Evolutionary conservation across 345 rosid genomes (phyloP).

Genomic region (Gossypium ekmanianum): DNA sequence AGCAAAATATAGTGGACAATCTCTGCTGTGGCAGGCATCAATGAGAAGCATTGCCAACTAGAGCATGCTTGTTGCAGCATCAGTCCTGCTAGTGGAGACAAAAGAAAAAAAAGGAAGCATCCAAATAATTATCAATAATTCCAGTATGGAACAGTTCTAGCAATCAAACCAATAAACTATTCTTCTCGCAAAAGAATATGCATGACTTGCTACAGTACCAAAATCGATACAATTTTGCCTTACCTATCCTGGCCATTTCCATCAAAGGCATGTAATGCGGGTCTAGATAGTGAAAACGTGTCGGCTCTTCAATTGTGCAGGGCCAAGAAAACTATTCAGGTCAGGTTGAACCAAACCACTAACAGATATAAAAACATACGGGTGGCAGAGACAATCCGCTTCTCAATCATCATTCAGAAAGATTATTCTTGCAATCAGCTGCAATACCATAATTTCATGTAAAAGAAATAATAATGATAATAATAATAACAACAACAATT

Average conservation of each 20-base stretch:
- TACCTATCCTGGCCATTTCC: not conserved
- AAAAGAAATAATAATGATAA: not conserved
- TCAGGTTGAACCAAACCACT: not conserved
- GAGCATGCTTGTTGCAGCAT: not conserved
- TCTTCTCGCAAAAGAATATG: not conserved
- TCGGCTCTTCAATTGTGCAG: not conserved
- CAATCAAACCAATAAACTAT: not conserved
- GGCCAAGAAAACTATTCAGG: not conserved
- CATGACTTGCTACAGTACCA: not conserved
- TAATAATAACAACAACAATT: not conserved
- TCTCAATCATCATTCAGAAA: not conserved
- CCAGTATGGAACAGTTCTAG: conserved; percentile 7
- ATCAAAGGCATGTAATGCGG: not conserved
- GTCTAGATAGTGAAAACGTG: not conserved
- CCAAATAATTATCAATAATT: conserved; percentile 25
- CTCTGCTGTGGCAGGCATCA: not conserved
- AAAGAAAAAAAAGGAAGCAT: not conserved
- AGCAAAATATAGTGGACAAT: conserved; percentile 1
- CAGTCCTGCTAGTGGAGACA: conserved; percentile 24
- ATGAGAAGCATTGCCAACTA: no score
- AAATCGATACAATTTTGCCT: conserved; percentile 15
- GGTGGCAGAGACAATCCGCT: not conserved
- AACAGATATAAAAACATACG: not conserved
- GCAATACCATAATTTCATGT: not conserved
- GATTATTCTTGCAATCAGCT: not conserved